These are phyloP conservation scores for Saxispiralis lemnorum DNA, from an alignment of 495 filamentous ascomycete genomes.

Conservation along the genomic window DNA sequence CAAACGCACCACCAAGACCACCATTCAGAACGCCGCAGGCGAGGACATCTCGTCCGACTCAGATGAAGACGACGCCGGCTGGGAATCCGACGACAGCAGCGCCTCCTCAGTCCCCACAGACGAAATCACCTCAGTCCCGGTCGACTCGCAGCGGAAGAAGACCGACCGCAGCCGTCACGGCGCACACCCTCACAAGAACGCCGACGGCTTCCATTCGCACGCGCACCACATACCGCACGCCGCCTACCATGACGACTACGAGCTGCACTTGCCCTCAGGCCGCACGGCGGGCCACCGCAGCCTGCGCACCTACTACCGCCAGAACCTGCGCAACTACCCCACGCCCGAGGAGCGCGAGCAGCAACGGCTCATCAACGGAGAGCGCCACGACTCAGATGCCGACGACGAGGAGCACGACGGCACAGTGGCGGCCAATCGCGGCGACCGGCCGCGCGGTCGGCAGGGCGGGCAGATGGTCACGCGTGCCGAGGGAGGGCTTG, in stretches of 20 bases:
- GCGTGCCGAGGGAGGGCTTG: constrained; percentile 52
- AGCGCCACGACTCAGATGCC: constrained; percentile 17
- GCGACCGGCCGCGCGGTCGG: constrained; percentile 28
- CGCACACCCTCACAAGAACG: constrained; percentile 45
- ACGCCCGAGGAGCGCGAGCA: constrained; percentile 42
- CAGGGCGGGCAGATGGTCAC: constrained; percentile 46
- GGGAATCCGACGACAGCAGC: constrained; percentile 88
- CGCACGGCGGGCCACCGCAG: constrained; percentile 81
- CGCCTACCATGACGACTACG: constrained; percentile 75
- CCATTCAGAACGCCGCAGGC: constrained; percentile 3
- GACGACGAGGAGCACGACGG: constrained; percentile 31
- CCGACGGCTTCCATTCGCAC: constrained; percentile 58
- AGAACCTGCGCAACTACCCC: constrained; percentile 76
- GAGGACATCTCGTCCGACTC: constrained; percentile 14
- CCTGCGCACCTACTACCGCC: constrained; percentile 68
- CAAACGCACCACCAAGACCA: constrained; percentile 31
- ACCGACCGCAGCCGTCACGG: constrained; percentile 48
- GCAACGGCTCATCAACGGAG: constrained; percentile 21
- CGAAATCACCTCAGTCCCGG: constrained; percentile 53
- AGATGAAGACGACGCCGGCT: constrained; percentile 45
- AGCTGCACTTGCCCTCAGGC: constrained; percentile 84
- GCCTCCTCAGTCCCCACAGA: constrained; percentile 66
- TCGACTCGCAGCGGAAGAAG: constrained; percentile 41
- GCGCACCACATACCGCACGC: constrained; percentile 42
- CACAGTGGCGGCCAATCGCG: constrained; percentile 17